These are phyloP conservation scores for Boletus coccyginus DNA, from an alignment of 768 basidiomycete species.

Conservation along the genomic window DNA sequence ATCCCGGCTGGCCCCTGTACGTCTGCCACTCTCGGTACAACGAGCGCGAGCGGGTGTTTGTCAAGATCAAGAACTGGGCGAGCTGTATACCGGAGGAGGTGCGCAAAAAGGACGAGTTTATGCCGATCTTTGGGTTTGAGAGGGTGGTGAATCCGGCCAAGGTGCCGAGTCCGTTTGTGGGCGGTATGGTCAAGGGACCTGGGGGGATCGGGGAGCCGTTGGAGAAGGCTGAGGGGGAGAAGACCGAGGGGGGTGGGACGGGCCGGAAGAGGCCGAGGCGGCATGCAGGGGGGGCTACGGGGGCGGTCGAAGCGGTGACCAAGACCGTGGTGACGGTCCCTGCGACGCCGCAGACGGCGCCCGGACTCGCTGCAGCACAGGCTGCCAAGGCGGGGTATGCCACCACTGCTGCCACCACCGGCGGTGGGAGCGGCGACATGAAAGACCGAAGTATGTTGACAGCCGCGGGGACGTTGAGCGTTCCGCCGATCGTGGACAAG, in stretches of 20 bases:
- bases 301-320: slow-evolving; percentile 26
- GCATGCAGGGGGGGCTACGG: slow-evolving; percentile 17
- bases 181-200: slow-evolving; percentile 46
- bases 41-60: slow-evolving; percentile 76
- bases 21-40: slow-evolving; percentile 92
- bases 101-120: slow-evolving; percentile 74
- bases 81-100: slow-evolving; percentile 89
- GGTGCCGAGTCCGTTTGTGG: slow-evolving; percentile 69
- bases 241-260: slow-evolving; percentile 40
- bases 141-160: slow-evolving; percentile 59
- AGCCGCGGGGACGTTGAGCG: slow-evolving; percentile 52
- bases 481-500: slow-evolving; percentile 57
- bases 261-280: slow-evolving; percentile 38
- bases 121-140: slow-evolving; percentile 82
- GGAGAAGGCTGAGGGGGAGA: slow-evolving; percentile 41
- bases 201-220: slow-evolving; percentile 56
- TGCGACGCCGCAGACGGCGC: not conserved
- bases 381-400: not conserved
- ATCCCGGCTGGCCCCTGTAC: slow-evolving; percentile 86
- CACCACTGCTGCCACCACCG: not conserved
- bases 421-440: slow-evolving; percentile 10
- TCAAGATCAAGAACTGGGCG: slow-evolving; percentile 94
- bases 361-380: not conserved
- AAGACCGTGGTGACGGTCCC: slow-evolving; percentile 22
- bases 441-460: slow-evolving; percentile 63